Conservation (phyloP, 192 early-diverging fungal species). For the Chytriomyces confervae region DNA sequence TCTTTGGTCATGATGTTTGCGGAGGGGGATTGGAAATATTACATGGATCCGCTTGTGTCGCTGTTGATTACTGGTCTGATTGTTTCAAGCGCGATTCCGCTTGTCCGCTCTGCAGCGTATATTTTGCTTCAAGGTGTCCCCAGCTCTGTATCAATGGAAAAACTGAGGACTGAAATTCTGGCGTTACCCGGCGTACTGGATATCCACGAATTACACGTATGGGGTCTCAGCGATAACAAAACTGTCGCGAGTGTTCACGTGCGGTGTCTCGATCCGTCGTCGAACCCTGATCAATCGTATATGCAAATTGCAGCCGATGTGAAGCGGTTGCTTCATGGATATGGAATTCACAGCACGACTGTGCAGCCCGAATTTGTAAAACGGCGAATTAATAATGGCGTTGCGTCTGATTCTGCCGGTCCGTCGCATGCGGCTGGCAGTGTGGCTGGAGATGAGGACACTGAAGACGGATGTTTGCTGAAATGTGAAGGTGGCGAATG, state of each 20-base stretch:
- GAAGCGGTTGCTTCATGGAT: conserved; percentile 75
- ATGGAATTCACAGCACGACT: conserved; percentile 86
- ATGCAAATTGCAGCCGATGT: conserved; percentile 74
- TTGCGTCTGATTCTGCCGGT: not conserved
- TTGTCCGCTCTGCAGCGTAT: conserved; percentile 71
- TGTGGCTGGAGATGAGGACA: not conserved
- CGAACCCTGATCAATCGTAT: conserved; percentile 51
- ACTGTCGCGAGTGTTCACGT: conserved; percentile 81
- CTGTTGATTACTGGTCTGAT: conserved; percentile 69
- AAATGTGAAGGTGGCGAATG: conserved; percentile 22
- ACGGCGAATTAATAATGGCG: not conserved
- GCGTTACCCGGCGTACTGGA: conserved; percentile 70
- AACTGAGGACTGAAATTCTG: conserved; percentile 59
- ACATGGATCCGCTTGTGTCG: conserved; percentile 85
- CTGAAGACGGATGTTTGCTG: conserved; percentile 18
- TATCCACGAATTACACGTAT: conserved; percentile 92
- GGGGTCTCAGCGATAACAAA: conserved; percentile 87
- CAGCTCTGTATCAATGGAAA: conserved; percentile 63
- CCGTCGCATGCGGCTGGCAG: not conserved
- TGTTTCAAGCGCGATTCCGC: conserved; percentile 62
- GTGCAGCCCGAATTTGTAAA: conserved; percentile 88
- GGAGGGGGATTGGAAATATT: conserved; percentile 72
- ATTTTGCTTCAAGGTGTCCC: conserved; percentile 88
- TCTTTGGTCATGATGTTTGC: conserved; percentile 76
- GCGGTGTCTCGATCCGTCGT: conserved; percentile 13